Evolutionary conservation across 371 early-diverging fungal species (phyloP).

Genomic region (Mucor mucedo): DNA sequence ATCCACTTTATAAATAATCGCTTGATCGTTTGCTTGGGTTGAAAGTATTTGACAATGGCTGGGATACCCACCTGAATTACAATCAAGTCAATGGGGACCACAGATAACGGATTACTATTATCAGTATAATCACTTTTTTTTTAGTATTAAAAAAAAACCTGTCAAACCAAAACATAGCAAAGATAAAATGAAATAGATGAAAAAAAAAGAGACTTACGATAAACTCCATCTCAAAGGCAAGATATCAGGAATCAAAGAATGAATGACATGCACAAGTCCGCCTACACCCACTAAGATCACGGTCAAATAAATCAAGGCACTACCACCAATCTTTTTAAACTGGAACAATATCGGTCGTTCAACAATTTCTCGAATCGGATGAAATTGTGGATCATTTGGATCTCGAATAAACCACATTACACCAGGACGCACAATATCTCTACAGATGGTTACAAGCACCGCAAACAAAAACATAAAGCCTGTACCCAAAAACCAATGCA

Average conservation of each 20-base stretch:
- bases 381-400: slow-evolving; percentile 91
- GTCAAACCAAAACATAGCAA: neutral
- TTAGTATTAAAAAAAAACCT: slow-evolving; percentile 3
- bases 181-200: neutral
- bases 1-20: slow-evolving; percentile 64
- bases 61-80: slow-evolving; percentile 76
- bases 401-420: slow-evolving; percentile 97
- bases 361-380: slow-evolving; percentile 89
- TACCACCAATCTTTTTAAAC: slow-evolving; percentile 77
- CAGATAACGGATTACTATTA: slow-evolving; percentile 67
- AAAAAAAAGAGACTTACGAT: slow-evolving; percentile 28
- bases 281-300: slow-evolving; percentile 75
- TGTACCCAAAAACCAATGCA: slow-evolving; percentile 93
- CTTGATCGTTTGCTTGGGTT: slow-evolving; percentile 53
- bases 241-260: slow-evolving; percentile 23
- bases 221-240: slow-evolving; percentile 60
- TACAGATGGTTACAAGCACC: slow-evolving; percentile 73
- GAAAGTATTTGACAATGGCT: slow-evolving; percentile 51
- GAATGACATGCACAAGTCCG: slow-evolving; percentile 51
- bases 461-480: slow-evolving; percentile 93
- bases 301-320: slow-evolving; percentile 77
- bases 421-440: slow-evolving; percentile 84
- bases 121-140: neutral
- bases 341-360: slow-evolving; percentile 78
- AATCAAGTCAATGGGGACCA: slow-evolving; percentile 79